phyloP scores from a whole-genome alignment of 768 basidiomycete species.

The Hypholoma fasciculare region DNA sequence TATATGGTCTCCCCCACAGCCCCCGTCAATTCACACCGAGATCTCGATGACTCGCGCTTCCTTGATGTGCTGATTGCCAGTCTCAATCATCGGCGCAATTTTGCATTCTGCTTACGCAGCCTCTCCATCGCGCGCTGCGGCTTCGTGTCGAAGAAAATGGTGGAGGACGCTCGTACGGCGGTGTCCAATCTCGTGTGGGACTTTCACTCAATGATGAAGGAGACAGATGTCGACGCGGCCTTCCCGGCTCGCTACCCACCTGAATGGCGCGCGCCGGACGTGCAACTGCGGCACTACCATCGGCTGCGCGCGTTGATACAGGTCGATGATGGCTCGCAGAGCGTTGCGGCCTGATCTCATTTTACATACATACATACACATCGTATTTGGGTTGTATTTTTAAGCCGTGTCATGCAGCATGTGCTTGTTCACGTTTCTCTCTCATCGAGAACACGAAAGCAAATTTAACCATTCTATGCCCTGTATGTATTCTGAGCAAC shows the following conservation, averaged over 20 bases:
- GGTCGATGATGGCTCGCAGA: constrained; percentile 19
- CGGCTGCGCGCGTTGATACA: constrained; percentile 30
- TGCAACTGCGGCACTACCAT: constrained; percentile 30
- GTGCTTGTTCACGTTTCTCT: background rate
- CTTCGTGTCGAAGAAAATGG: constrained; percentile 24
- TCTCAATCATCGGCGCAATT: constrained; percentile 28
- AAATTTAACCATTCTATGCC: too few relatives aligned
- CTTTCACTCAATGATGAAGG: constrained; percentile 26
- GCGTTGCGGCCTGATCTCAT: background rate
- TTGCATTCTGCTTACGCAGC: constrained; percentile 29
- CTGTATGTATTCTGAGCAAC: background rate
- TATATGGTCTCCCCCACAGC: constrained; percentile 35
- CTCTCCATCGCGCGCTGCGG: constrained; percentile 35
- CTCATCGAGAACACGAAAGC: too few relatives aligned
- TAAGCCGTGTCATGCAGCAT: background rate
- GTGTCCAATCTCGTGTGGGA: constrained; percentile 38
- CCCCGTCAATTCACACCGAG: constrained; percentile 31
- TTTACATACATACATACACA: background rate
- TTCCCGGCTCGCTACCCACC: constrained; percentile 28
- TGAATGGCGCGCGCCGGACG: constrained; percentile 9
- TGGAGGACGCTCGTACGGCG: constrained; percentile 24
- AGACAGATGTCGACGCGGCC: constrained; percentile 19
- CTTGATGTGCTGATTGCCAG: constrained; percentile 36
- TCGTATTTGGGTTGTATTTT: background rate
- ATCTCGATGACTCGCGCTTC: constrained; percentile 42